Conservation (phyloP, 352 stramenopile genomes). For the Thraustochytrium sp. region DNA sequence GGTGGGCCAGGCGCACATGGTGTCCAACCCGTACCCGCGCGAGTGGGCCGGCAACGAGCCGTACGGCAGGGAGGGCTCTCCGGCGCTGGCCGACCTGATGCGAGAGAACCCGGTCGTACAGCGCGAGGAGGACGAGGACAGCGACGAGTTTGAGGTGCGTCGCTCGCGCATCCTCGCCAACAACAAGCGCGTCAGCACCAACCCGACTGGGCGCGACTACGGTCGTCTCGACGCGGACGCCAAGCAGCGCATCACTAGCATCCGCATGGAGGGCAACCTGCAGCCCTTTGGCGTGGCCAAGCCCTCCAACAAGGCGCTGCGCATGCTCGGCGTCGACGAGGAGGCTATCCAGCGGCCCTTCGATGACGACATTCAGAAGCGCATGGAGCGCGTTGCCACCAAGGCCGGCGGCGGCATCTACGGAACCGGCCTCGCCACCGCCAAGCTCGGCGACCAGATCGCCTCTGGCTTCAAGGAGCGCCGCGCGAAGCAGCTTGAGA, state of each 20-base stretch:
- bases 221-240: slow-evolving; percentile 5
- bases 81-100: slow-evolving; percentile 23
- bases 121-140: not conserved
- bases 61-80: not conserved
- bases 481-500: slow-evolving; percentile 34
- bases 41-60: not conserved
- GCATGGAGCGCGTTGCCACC: slow-evolving; percentile 9
- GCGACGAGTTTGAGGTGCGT: not conserved
- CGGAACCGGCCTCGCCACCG: not conserved
- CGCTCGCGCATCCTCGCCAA: not conserved
- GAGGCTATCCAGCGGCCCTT: slow-evolving; percentile 8
- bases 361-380: slow-evolving; percentile 30
- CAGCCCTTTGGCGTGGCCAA: not conserved
- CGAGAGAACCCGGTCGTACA: not conserved
- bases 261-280: slow-evolving; percentile 33
- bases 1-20: not conserved
- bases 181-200: slow-evolving; percentile 29
- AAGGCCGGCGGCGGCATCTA: slow-evolving; percentile 5
- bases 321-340: slow-evolving; percentile 31
- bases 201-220: not conserved
- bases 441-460: slow-evolving; percentile 17
- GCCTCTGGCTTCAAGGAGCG: slow-evolving; percentile 32
- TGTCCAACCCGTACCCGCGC: not conserved
- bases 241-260: not conserved
- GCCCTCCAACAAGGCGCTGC: not conserved